Conservation (phyloP, 2,329 filamentous ascomycete genomes). For the Ceratocystis destructans region DNA sequence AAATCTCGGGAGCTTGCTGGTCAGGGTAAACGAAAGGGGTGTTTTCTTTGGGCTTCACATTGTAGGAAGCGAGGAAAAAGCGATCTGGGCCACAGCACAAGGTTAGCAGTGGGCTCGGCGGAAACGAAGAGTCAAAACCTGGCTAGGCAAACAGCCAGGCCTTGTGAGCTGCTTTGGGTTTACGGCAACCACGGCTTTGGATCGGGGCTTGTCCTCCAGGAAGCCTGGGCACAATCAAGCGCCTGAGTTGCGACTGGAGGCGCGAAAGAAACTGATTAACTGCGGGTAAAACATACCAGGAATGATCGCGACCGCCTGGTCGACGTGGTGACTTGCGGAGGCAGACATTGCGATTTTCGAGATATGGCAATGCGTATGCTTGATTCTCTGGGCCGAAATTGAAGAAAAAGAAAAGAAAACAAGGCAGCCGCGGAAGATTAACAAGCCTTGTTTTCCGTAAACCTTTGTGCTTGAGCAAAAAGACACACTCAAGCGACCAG, state of each 20-base stretch:
- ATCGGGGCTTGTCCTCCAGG: no score
- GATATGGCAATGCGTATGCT: neutral
- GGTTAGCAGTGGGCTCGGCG: neutral
- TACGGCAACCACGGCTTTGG: no score
- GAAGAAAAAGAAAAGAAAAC: no score
- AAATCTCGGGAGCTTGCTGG: slow-evolving; percentile 6
- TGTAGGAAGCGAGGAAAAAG: slow-evolving; percentile 86
- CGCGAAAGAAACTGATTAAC: no score
- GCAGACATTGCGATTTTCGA: slow-evolving; percentile 9
- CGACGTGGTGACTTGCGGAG: slow-evolving; percentile 14
- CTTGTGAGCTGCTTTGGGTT: no score
- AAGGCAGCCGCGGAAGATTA: neutral
- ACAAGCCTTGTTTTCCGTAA: neutral
- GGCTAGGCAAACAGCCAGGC: no score
- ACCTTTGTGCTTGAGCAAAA: neutral
- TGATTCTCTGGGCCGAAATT: neutral
- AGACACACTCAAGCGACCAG: neutral
- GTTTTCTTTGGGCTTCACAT: slow-evolving; percentile 62
- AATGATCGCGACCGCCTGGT: slow-evolving; percentile 87
- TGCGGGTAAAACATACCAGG: slow-evolving; percentile 49
- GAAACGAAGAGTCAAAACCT: no score
- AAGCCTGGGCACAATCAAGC: no score
- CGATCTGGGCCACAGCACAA: slow-evolving; percentile 49
- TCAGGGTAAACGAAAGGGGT: slow-evolving; percentile 74
- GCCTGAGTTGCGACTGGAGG: neutral